Evolutionary conservation across 495 filamentous ascomycete species (phyloP).

Genomic region (Annulohypoxylon stygium): DNA sequence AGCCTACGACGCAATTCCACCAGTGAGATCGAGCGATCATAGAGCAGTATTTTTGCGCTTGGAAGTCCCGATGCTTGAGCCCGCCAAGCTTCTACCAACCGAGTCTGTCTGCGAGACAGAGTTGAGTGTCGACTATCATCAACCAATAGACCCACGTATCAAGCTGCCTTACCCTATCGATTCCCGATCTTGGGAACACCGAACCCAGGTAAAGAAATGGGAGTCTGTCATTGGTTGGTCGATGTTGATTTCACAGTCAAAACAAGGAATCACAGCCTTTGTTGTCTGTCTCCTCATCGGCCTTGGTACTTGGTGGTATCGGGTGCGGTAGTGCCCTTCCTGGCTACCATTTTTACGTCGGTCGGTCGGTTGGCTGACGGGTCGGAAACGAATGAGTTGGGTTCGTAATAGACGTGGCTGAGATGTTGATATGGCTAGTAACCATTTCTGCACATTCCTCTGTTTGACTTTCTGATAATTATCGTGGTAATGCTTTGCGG

Average conservation of each 20-base stretch:
- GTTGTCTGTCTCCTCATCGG: constrained; percentile 52
- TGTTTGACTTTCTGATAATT: neutral
- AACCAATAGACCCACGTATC: constrained; percentile 52
- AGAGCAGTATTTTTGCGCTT: constrained; percentile 79
- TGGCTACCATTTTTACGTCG: constrained; percentile 14
- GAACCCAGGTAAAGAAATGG: constrained; percentile 54
- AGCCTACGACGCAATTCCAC: constrained; percentile 78
- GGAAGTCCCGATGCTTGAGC: constrained; percentile 65
- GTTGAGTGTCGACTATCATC: constrained; percentile 6
- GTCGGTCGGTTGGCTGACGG: constrained; percentile 1
- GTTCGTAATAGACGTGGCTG: constrained; percentile 3
- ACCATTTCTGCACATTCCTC: neutral
- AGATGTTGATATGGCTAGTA: neutral
- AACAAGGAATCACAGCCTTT: constrained; percentile 55
- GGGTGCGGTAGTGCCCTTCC: constrained; percentile 41
- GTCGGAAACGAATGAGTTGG: constrained; percentile 4
- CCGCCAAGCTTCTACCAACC: constrained; percentile 48
- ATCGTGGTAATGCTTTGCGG: neutral
- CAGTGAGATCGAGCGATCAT: constrained; percentile 85
- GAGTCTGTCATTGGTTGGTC: constrained; percentile 62
- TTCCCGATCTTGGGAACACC: constrained; percentile 59
- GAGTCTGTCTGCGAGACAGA: constrained; percentile 24
- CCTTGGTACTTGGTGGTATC: constrained; percentile 59
- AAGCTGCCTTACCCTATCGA: constrained; percentile 58
- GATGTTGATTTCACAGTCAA: constrained; percentile 60